A percentile compares a stretch with the other conserved stretches of the same genome.
phyloP scores from a whole-genome alignment of 2,329 filamentous ascomycete genomes.

The Ophiostoma sp. region DNA sequence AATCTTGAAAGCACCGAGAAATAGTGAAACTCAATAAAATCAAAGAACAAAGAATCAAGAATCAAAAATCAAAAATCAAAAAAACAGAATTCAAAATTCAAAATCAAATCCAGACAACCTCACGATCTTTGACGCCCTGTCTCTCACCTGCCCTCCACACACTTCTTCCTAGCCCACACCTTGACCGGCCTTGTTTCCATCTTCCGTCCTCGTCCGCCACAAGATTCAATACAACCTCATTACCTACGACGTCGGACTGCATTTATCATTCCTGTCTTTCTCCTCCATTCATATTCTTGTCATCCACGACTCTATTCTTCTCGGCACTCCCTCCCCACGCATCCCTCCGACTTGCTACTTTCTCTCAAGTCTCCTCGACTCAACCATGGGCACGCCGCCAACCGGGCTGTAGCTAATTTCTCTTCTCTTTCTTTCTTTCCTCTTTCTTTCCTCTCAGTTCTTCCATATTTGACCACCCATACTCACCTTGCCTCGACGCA shows the following conservation, averaged over 20 bases:
- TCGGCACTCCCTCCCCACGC: not conserved
- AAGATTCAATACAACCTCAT: not conserved
- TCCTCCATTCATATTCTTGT: not conserved
- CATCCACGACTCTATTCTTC: not conserved
- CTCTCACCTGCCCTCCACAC: not conserved
- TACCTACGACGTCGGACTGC: not conserved
- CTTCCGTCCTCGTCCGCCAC: not conserved
- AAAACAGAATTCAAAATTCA: not conserved
- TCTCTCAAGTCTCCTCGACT: not conserved
- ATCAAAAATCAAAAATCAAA: not conserved
- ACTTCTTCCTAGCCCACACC: not conserved
- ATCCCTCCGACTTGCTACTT: not conserved
- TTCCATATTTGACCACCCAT: not conserved
- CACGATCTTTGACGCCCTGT: not conserved
- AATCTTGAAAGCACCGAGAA: no score
- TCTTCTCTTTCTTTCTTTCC: not conserved
- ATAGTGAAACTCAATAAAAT: not conserved
- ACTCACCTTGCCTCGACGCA: not conserved
- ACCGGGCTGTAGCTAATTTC: constrained; percentile 12
- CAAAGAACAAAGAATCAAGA: not conserved
- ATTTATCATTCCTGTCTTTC: not conserved
- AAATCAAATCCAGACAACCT: not conserved
- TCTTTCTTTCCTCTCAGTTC: not conserved
- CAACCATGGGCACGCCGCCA: constrained; percentile 14
- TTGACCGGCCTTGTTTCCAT: not conserved